Evolutionary conservation across 805 yeast species (phyloP), one percentile per base, ranked within the genome.

Genomic region (Teunomyces pallodes): DNA sequence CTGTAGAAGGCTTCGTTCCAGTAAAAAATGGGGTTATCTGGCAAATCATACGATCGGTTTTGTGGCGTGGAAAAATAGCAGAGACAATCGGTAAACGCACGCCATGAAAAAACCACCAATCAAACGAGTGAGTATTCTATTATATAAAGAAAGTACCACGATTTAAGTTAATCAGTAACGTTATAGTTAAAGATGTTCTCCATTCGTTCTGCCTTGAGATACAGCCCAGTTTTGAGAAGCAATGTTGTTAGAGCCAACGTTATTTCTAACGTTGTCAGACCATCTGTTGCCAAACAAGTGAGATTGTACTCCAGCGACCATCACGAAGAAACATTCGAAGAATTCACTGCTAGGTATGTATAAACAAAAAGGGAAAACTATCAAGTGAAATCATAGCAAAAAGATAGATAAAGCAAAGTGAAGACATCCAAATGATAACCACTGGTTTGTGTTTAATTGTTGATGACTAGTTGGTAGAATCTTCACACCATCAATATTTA

Each of bases 291-390:
- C 45, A 59, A 58, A 36, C 52, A 61, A 50, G 52, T 69, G 43
- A 83, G 97, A 82, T 77, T 77, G 62, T 90, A 87, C 80, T 86
- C 96, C 46, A 27, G 33, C 49, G 84, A 77, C 58, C 95, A 88
- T 67, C 88, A 85, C 57, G 96, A 88, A 69, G 97, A 90, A 77
- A 83, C 96, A 46, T 91, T 88, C 58, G 97, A 90, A 75, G 97
- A 91, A 76, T 90, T 90, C 80, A 89, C 96, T 46, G 79, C 80
- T 54, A 80, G 89, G 85, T 83, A 79, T 54, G 79, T 60, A 50
- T 36, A 31, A 33, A 30, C 13, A 31, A 26, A 16, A 9, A 20
- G 16, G 17, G 36, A 10, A 31, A 13, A 31, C 4, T 20, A 20
- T 20, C 4, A 20, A 5, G 24, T 20, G n/a, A 31, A 5, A 31